Evolutionary conservation across 1,139 yeast species (phyloP), one percentile per base, ranked within the genome.

Genomic region (Candida sanyaensis): DNA sequence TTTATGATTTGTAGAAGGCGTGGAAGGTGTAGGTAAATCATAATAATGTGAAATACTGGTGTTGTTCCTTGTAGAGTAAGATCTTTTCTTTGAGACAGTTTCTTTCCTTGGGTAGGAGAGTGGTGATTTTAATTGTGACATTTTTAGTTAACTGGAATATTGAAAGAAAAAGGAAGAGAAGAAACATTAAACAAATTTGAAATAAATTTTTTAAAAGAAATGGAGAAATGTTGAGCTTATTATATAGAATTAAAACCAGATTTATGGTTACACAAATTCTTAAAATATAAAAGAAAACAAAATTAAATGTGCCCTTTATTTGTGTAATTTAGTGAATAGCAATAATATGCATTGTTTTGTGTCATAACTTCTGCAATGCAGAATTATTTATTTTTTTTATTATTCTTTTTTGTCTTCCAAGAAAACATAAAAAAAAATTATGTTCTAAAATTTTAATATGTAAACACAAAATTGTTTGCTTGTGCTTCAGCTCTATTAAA

Each of bases 51-150:
- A 30, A 10, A 6, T 28, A 10, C 13, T 8, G 36, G 21, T 11
- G 6, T 9, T 12, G 23, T 7, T 7, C n/a, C 8, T n/a, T 9
- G 11, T 34, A 5, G 26, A n/a, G 13, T 31, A 43, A 7, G 27
- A 30, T 24, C 42, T 30, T 7, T 36, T 40, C 13, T 21, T 34
- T 37, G 43, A 37, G 27, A 31, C 37, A 13, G 39, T n/a, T 6
- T 4, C 11, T 23, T 36, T 36, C 29, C 30, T 36, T 10, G 39
- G 23, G 27, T 30, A 42, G 17, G 53, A 27, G 32, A 50, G 46
- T 30, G 53, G 53, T 2, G 53, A 47, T 45, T 50, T 49, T 37
- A 50, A 50, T 44, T 42, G 43, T 37, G 21, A 38, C 33, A 28
- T 27, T n/a, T 13, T 39, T 12, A 29, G n/a, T 28, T 42, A 32